phyloP scores from a whole-genome alignment of 495 filamentous ascomycete species.

The Talaromyces liani region DNA sequence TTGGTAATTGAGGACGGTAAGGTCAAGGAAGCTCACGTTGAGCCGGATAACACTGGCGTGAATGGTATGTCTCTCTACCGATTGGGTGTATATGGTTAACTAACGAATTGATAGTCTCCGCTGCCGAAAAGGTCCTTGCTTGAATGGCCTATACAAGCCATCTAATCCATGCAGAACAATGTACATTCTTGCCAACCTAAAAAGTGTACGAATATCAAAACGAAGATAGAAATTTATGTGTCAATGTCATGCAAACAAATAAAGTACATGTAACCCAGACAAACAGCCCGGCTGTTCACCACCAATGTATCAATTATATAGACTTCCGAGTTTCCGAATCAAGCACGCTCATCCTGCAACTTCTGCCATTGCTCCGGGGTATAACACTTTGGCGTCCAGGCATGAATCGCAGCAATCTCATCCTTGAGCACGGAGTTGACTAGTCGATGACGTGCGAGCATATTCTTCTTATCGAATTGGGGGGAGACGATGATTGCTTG shows the following conservation, averaged over 20 bases:
- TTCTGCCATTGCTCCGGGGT: slow-evolving; percentile 90
- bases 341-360: slow-evolving; percentile 39
- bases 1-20: slow-evolving; percentile 72
- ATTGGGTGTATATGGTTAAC: not conserved
- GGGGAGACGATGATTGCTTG: slow-evolving; percentile 86
- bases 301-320: not conserved
- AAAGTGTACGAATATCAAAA: not conserved
- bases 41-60: slow-evolving; percentile 90
- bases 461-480: slow-evolving; percentile 77
- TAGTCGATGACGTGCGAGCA: slow-evolving; percentile 78
- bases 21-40: slow-evolving; percentile 67
- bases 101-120: slow-evolving; percentile 40
- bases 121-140: slow-evolving; percentile 66
- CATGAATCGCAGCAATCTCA: slow-evolving; percentile 94
- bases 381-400: slow-evolving; percentile 97
- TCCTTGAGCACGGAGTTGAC: slow-evolving; percentile 81
- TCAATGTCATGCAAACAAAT: not conserved
- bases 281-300: slow-evolving; percentile 6
- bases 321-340: not conserved
- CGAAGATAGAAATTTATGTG: slow-evolving; percentile 1
- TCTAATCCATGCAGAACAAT: not conserved
- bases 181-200: not conserved
- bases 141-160: slow-evolving; percentile 20
- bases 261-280: not conserved
- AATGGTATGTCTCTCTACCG: slow-evolving; percentile 48